Evolutionary conservation across 75 land plant species (phyloP), one percentile per base, ranked within the genome.

Genomic region (Picea glauca): DNA sequence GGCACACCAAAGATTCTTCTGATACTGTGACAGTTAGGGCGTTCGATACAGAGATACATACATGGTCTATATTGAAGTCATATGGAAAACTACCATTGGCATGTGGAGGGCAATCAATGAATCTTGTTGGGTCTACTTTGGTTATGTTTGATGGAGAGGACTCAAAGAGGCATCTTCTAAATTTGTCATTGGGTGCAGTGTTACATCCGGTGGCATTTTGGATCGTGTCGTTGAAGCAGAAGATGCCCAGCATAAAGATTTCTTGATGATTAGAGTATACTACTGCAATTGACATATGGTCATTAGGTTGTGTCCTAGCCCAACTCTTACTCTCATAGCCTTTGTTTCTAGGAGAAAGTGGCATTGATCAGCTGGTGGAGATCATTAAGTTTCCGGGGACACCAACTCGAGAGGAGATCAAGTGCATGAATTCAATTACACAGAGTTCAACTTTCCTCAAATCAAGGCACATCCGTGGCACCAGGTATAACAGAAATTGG

Each of bases 111-210:
- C 99, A 96, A 57, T 88, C 98, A 35, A 90, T 92, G 3, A 87
- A 98, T 1, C 72, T 94, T 21, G 83, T 91, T 75, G 99, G 99
- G n/a, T 87, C 93, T 46, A 85, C 77, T 73, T 62, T 96, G 62
- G 80, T 92, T 11, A 86, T 96, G 84, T 96, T 94, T 92, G 99
- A 98, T 67, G 99, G 99, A 78, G 98, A 96, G 87, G 95, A 92
- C 62, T 81, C 62, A 4, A 91, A 78, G 30, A 78, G 99, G 68
- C 80, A 76, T 13, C 80, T 94, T 59, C 60, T 91, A 58, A 94
- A 26, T 26, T 26, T 26, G 26, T 26, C 26, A 26, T 26, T 26
- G 26, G 26, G 26, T 26, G 26, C 26, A 26, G 26, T 26, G 26
- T 26, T 26, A 26, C 26, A 26, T 26, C 26, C 26, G 26, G 26